phyloP scores from a whole-genome alignment of 2,329 filamentous ascomycete species.

The Cladosporium sp. region DNA sequence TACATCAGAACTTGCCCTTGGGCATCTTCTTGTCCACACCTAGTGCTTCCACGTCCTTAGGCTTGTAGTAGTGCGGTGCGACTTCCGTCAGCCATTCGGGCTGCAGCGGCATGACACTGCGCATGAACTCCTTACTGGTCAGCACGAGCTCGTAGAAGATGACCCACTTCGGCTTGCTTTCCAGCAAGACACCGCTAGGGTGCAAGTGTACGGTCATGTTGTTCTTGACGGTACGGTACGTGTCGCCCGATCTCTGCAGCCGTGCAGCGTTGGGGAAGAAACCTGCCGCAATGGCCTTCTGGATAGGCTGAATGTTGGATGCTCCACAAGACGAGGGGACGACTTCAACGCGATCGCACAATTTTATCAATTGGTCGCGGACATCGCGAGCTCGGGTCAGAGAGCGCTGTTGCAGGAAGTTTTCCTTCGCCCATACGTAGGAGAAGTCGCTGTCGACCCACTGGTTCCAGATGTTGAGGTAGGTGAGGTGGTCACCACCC shows the following conservation, averaged over 20 bases:
- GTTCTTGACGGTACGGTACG: conserved; percentile 89
- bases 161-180: conserved; percentile 79
- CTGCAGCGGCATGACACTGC: conserved; percentile 81
- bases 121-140: conserved; percentile 90
- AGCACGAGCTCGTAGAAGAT: conserved; percentile 83
- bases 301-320: conserved; percentile 73
- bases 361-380: conserved; percentile 83
- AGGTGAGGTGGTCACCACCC: conserved; percentile 83
- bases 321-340: conserved; percentile 66
- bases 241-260: conserved; percentile 78
- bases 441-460: conserved; percentile 93
- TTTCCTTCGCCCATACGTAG: conserved; percentile 84
- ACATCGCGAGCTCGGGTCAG: conserved; percentile 87
- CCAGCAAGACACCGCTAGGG: conserved; percentile 78
- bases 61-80: conserved; percentile 93
- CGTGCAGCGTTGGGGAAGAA: conserved; percentile 94
- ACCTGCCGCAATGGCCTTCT: conserved; percentile 83
- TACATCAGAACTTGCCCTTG: conserved; percentile 44
- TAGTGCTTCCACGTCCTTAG: conserved; percentile 80
- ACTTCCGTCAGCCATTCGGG: conserved; percentile 83
- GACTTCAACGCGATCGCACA: conserved; percentile 93
- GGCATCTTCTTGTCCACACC: conserved; percentile 75
- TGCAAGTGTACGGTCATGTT: conserved; percentile 89
- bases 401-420: conserved; percentile 90
- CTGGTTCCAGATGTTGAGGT: conserved; percentile 92